A percentile compares a stretch with the other conserved stretches of the same genome.
Evolutionary conservation across 23 red algal genomes (phyloP).

Genomic region (Agarophyton chilense): DNA sequence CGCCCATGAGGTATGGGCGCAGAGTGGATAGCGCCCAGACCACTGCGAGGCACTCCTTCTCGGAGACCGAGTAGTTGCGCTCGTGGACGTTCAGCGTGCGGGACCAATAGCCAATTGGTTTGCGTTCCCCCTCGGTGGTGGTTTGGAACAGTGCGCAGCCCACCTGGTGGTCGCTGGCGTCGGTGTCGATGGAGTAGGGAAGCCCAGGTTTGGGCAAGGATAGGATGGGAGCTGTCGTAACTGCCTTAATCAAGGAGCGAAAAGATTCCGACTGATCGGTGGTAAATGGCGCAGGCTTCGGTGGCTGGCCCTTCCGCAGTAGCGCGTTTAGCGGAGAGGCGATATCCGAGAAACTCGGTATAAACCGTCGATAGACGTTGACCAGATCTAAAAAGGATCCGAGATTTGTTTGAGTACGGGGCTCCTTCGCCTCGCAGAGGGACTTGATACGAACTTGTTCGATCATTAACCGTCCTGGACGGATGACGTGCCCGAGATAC

Average conservation of each 20-base stretch:
- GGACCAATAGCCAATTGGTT: conserved; percentile 7
- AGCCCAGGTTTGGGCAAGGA: conserved; percentile 14
- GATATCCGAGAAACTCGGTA: conserved; percentile 28
- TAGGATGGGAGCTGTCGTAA: conserved; percentile 9
- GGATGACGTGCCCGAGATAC: conserved; percentile 58
- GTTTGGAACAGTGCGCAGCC: conserved; percentile 17
- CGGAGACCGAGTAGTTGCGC: conserved; percentile 27
- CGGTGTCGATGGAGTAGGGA: background rate
- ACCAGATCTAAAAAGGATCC: conserved; percentile 32
- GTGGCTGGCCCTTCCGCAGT: conserved; percentile 14
- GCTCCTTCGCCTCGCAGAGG: background rate
- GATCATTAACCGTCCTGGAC: conserved; percentile 38
- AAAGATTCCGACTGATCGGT: background rate
- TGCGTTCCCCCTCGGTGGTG: background rate
- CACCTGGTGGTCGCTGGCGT: background rate
- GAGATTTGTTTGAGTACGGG: conserved; percentile 22
- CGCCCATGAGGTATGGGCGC: background rate
- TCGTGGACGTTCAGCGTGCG: conserved; percentile 11
- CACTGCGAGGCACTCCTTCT: conserved; percentile 38
- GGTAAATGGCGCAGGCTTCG: background rate
- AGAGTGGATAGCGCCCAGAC: conserved; percentile 8
- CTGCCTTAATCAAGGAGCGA: background rate
- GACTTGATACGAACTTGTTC: background rate
- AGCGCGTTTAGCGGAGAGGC: background rate
- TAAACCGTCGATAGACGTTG: conserved; percentile 49